Evolutionary conservation across 1,284 basidiomycete species (phyloP).

Genomic region (Kalmanozyma brasiliensis): DNA sequence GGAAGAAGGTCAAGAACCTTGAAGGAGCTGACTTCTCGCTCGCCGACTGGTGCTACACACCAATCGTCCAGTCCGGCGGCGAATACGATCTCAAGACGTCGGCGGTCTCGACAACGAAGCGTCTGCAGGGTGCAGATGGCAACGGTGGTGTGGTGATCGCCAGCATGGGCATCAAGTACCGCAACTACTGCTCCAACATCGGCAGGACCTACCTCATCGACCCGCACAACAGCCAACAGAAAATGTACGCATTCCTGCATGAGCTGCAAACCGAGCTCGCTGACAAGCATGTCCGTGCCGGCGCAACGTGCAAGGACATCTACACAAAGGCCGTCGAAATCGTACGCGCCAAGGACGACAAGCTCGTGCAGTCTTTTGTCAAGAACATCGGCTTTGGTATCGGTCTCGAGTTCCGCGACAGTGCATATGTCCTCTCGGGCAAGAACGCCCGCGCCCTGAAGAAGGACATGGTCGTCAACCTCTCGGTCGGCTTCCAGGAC

Average conservation of each 20-base stretch:
- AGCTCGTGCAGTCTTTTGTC: slow-evolving; percentile 83
- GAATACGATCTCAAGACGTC: slow-evolving; percentile 88
- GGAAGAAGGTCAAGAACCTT: slow-evolving; percentile 74
- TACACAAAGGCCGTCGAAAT: slow-evolving; percentile 81
- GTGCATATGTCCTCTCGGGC: slow-evolving; percentile 80
- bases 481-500: slow-evolving; percentile 85
- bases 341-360: slow-evolving; percentile 80
- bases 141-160: slow-evolving; percentile 81
- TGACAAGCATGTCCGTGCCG: slow-evolving; percentile 79
- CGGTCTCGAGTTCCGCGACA: slow-evolving; percentile 87
- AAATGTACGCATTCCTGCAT: slow-evolving; percentile 83
- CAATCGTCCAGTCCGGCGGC: slow-evolving; percentile 93
- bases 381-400: slow-evolving; percentile 88
- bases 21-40: slow-evolving; percentile 79
- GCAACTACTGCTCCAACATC: slow-evolving; percentile 89
- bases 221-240: slow-evolving; percentile 75
- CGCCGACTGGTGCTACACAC: slow-evolving; percentile 92
- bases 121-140: slow-evolving; percentile 80
- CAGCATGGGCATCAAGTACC: slow-evolving; percentile 89
- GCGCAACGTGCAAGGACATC: slow-evolving; percentile 79
- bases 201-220: slow-evolving; percentile 94
- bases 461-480: slow-evolving; percentile 84
- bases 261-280: slow-evolving; percentile 83
- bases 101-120: slow-evolving; percentile 78
- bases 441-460: slow-evolving; percentile 82